These are phyloP conservation scores for Rheum nobile DNA, from an alignment of 148 eudicot species.

Conservation along the genomic window DNA sequence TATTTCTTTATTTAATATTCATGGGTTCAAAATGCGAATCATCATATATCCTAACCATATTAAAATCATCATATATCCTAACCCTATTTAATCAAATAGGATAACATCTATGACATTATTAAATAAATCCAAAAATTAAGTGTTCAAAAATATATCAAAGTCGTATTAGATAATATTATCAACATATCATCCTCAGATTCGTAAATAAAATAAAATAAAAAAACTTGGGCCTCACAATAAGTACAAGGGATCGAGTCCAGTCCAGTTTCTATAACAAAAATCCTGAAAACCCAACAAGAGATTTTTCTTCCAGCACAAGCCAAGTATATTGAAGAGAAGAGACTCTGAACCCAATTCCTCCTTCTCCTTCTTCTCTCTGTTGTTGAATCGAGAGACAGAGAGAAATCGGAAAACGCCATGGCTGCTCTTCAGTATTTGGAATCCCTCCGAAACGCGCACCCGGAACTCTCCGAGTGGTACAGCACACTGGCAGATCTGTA, in stretches of 20 bases:
- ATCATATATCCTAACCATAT: too few relatives aligned
- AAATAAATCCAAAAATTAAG: too few relatives aligned
- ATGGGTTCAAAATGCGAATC: too few relatives aligned
- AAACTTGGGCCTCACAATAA: background rate
- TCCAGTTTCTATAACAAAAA: background rate
- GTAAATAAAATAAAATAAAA: background rate
- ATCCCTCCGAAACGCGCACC: conserved; percentile 41
- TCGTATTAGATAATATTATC: too few relatives aligned
- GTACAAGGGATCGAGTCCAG: background rate
- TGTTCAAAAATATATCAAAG: too few relatives aligned
- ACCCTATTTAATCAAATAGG: too few relatives aligned
- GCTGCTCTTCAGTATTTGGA: conserved; percentile 71
- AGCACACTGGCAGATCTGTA: conserved; percentile 70
- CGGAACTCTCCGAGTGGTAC: conserved; percentile 85
- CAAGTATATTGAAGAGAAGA: conserved; percentile 5
- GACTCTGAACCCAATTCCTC: background rate
- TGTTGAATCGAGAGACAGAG: background rate
- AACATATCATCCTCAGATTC: too few relatives aligned
- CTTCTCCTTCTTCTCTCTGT: background rate
- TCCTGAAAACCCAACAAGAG: background rate
- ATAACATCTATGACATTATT: too few relatives aligned
- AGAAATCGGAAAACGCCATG: conserved; percentile 22
- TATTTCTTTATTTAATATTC: too few relatives aligned
- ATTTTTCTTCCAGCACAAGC: conserved; percentile 8
- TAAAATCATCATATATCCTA: too few relatives aligned